Evolutionary conservation across 2,329 filamentous ascomycete species (phyloP).

Genomic region (Harringtonia lauricola): DNA sequence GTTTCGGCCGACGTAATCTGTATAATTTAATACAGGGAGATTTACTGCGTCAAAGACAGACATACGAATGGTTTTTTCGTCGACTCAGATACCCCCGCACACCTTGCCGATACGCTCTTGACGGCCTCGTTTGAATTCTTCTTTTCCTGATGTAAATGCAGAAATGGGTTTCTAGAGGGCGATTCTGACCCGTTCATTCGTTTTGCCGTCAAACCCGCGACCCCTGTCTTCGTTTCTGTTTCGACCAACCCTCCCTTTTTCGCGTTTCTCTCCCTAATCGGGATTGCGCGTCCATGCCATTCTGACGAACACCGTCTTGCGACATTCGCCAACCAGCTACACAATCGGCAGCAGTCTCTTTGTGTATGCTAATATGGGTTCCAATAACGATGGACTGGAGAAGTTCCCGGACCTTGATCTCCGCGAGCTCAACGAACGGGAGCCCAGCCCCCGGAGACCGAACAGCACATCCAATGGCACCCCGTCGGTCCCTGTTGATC

Average conservation of each 20-base stretch:
- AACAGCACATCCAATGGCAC: slow-evolving; percentile 18
- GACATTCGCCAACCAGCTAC: slow-evolving; percentile 2
- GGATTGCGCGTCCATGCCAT: slow-evolving; percentile 7
- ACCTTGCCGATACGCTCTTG: no score
- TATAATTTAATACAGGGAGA: no score
- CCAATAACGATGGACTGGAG: slow-evolving; percentile 28
- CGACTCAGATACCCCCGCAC: no score
- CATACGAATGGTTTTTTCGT: neutral
- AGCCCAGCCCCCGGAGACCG: slow-evolving; percentile 14
- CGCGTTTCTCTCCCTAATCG: neutral
- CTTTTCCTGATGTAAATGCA: neutral
- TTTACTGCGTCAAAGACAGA: neutral
- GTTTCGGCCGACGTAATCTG: no score
- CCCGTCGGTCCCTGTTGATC: slow-evolving; percentile 19
- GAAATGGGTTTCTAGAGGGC: slow-evolving; percentile 7
- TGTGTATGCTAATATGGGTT: slow-evolving; percentile 6
- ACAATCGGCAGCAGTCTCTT: neutral
- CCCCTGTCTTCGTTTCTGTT: neutral
- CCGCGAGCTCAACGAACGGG: slow-evolving; percentile 7
- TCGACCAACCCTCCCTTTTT: neutral
- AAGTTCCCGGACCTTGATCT: slow-evolving; percentile 47
- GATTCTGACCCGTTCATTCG: slow-evolving; percentile 5
- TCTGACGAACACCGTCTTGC: neutral
- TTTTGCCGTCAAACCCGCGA: slow-evolving; percentile 2
- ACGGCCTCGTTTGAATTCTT: neutral